Conservation (phyloP, 371 early-diverging fungal genomes). For the Haplosporangium sp. region DNA sequence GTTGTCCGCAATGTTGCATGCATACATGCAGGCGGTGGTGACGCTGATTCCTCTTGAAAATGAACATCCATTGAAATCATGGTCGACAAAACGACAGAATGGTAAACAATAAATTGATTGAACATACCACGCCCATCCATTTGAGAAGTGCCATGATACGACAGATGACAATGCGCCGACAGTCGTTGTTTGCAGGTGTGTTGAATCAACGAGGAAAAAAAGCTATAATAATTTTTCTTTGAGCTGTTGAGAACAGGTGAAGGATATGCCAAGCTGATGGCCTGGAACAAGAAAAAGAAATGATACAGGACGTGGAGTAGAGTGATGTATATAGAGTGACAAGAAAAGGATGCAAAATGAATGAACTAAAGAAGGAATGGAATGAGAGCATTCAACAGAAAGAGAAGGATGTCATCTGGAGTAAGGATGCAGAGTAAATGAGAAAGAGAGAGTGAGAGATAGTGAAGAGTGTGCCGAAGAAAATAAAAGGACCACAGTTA, state of each 20-base stretch:
- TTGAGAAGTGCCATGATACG: conserved; percentile 82
- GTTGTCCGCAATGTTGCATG: neutral
- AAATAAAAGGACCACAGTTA: too few species aligned
- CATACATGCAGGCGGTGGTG: too few species aligned
- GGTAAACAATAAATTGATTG: too few species aligned
- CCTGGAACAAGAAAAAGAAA: neutral
- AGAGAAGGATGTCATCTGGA: neutral
- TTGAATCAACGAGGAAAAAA: neutral
- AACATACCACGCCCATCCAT: conserved; percentile 84
- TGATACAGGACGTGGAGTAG: neutral
- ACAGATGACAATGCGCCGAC: conserved; percentile 17
- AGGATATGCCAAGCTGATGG: too few species aligned
- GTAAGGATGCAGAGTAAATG: too few species aligned
- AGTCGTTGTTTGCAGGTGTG: conserved; percentile 2
- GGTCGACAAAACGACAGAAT: too few species aligned
- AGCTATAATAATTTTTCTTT: neutral
- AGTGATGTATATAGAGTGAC: too few species aligned
- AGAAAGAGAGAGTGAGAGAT: too few species aligned
- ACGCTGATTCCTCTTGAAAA: too few species aligned
- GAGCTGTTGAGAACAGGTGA: neutral
- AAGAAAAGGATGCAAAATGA: too few species aligned
- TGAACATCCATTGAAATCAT: too few species aligned
- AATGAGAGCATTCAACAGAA: neutral
- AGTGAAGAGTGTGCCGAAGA: too few species aligned
- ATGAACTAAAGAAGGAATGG: neutral